Evolutionary conservation across 495 filamentous ascomycete species (phyloP), one percentile per base, ranked within the genome.

Genomic region (Tetracladium marchalianum): DNA sequence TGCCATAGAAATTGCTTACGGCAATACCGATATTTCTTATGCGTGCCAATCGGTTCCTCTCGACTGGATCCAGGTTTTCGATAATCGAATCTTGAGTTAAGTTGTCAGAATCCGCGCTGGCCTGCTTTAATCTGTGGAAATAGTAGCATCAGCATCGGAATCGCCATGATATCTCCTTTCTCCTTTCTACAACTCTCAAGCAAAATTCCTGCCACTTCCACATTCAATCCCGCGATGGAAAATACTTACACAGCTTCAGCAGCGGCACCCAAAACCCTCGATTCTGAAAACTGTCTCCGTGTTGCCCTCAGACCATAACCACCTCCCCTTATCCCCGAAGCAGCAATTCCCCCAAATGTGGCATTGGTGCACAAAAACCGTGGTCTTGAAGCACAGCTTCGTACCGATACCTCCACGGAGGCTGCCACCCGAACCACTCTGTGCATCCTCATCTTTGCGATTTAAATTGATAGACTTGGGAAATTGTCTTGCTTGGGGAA

Each of bases 11-110:
- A n/a, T 11, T 18, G 36, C 51, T 27, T 42, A 58, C 56, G 60
- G 93, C 93, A 71, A 99, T 99, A 63, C 93, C 93, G 66, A 99
- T 97, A 61, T 99, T 99, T 47, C 93, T 76, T 43, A 96, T 82
- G 65, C 70, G 78, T 36, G 80, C 73, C 45, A 99, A 59, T 48
- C 93, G 77, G 49, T 77, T 74, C 33, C 75, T 76, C 64, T 99
- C 93, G 17, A 76, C 67, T 11, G 86, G 81, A 50, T 84, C 72
- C 34, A 90, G 70, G 57, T 84, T 85, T 40, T 44, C 34, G n/a
- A 58, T 47, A 39, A 58, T 58, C 11, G 33, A 17, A n/a, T 51
- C 49, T 64, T 85, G 82, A 2, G 78, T 70, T 17, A 85, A 63
- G 46, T 64, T 59, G 22, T 27, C 22, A 12, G 73, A 67, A 18